Percentiles rank a stretch among this genome's conserved stretches.
phyloP scores from a whole-genome alignment of 1,139 yeast genomes.

The Maudiozyma humilis region DNA sequence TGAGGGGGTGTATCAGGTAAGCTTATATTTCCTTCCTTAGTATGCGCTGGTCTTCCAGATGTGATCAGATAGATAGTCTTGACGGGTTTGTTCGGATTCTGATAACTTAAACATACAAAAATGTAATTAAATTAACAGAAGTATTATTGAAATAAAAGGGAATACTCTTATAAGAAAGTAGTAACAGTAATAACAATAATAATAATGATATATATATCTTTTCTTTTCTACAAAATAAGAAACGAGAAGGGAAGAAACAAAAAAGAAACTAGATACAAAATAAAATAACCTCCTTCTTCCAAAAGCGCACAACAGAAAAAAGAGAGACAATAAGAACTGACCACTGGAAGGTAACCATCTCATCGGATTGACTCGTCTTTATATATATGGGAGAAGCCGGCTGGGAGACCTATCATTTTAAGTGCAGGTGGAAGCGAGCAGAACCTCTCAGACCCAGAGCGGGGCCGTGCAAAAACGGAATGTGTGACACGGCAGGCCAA shows the following conservation, averaged over 20 bases:
- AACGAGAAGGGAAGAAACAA: background rate
- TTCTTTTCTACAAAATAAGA: background rate
- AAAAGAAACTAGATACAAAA: background rate
- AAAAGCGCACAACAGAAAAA: background rate
- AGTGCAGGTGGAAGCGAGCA: no score
- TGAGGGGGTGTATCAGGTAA: background rate
- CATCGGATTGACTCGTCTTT: background rate
- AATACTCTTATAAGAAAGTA: background rate
- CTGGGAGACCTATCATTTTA: no score
- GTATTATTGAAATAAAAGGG: background rate
- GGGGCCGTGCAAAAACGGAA: no score
- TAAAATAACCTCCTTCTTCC: background rate
- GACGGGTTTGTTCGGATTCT: conserved; percentile 32
- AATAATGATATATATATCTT: background rate
- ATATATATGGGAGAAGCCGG: background rate
- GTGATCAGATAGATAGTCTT: conserved; percentile 42
- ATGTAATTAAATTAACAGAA: background rate
- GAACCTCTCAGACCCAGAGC: no score
- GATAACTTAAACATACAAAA: conserved; percentile 28
- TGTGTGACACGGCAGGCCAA: background rate
- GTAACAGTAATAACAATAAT: background rate
- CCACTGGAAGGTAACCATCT: background rate
- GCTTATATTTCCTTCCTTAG: conserved; percentile 8
- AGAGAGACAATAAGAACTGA: background rate
- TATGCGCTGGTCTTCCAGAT: conserved; percentile 42